Evolutionary conservation across 768 basidiomycete genomes (phyloP), one percentile per base, ranked within the genome.

Genomic region (Coprinopsis cinerea): DNA sequence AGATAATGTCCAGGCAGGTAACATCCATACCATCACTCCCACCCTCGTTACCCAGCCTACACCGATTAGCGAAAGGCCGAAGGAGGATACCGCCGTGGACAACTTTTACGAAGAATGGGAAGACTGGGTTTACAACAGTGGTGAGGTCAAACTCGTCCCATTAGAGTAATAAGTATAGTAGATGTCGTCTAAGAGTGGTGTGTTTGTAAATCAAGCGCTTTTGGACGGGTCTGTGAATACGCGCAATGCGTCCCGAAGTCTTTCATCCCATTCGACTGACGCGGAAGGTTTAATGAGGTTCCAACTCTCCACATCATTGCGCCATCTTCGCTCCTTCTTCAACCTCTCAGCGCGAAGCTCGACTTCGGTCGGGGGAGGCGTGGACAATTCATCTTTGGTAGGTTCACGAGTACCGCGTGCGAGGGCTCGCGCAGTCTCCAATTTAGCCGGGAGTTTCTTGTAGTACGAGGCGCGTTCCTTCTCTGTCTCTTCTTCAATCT

Each of bases 261-360:
- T 71, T 52, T 82, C 76, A 58, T 93, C 87, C 92, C 92, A 98
- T 20, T 73, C 73, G 11, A 88, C 81, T 14, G 69, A 68, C 46
- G 67, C 67, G 1, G 80, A 78, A 2, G 83, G 81, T 48, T 80
- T 74, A 48, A 94, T 72, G 48, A 92, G 78, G 34, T 77, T 74
- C 87, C 88, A 97, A 2, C 89, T 93, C 44, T 74, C 74, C 48
- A 86, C 68, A 58, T 94, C 88, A 18, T 78, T 74, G 39, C 81
- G 77, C 95, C 95, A 98, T 57, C 81, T 73, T 57, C 82, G 64
- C 69, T 98, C 95, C 68, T 93, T 95, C 67, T 86, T 85, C 64
- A 92, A 64, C 56, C 95, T 74, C 67, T 97, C 92, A 32, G 85
- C 85, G 39, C 87, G 80, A 49, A 98, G 72, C 61, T 96, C 90